Conservation (phyloP, 1,139 yeast genomes). For the Kodamaea plutei region DNA sequence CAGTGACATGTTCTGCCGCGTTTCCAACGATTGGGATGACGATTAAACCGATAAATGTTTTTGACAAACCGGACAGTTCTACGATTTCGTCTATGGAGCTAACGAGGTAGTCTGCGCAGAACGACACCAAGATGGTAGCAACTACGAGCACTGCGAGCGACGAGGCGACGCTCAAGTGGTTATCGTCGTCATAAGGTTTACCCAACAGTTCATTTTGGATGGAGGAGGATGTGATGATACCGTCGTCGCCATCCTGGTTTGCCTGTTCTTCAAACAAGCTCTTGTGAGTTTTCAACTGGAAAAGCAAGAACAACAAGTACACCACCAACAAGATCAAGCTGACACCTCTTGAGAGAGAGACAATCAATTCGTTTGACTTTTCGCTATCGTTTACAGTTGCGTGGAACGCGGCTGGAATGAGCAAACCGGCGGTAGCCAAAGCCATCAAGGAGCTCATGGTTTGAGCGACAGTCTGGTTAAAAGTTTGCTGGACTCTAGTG, state of each 20-base stretch:
- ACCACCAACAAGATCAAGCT: conserved; percentile 73
- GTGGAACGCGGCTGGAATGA: conserved; percentile 95
- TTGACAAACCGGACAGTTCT: conserved; percentile 76
- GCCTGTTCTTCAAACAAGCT: conserved; percentile 42
- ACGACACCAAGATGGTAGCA: conserved; percentile 77
- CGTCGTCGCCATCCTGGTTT: conserved; percentile 36
- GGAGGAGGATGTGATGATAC: conserved; percentile 24
- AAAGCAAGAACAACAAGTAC: conserved; percentile 72
- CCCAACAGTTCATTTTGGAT: not conserved
- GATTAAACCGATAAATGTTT: conserved; percentile 91
- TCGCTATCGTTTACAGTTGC: conserved; percentile 60
- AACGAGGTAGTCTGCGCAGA: conserved; percentile 91
- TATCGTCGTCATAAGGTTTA: conserved; percentile 29
- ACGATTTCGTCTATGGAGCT: conserved; percentile 91
- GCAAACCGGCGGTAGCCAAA: conserved; percentile 78
- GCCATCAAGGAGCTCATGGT: conserved; percentile 95
- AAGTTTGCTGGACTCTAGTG: conserved; percentile 78
- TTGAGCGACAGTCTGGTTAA: conserved; percentile 95
- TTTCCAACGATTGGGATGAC: conserved; percentile 96
- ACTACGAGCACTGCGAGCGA: conserved; percentile 48
- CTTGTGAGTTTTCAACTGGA: conserved; percentile 87
- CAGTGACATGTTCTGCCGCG: conserved; percentile 98
- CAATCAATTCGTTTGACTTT: conserved; percentile 47
- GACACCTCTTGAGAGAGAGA: conserved; percentile 82
- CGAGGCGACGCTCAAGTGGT: conserved; percentile 37